Evolutionary conservation across 1,139 yeast genomes (phyloP), one percentile per base, ranked within the genome.

Genomic region (Nakaseomyces delphensis): DNA sequence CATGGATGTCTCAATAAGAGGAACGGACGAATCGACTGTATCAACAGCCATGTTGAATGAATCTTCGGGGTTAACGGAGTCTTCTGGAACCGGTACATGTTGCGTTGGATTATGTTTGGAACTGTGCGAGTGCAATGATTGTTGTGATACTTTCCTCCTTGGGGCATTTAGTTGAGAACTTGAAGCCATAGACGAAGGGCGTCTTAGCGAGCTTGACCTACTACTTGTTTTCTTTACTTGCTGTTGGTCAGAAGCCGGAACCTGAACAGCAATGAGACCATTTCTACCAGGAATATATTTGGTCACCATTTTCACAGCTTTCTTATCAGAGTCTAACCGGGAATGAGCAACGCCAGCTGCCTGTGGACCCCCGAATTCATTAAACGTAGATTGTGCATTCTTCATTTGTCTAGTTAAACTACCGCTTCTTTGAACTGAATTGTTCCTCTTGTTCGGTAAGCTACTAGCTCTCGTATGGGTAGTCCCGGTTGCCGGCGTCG

Each of bases 281-380:
- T 68, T 58, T 3, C 72, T 68, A 0, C 74, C 69, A 2, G 76
- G 76, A 24, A 72, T 62, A 53, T 71, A 72, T 47, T 65, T 70
- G 43, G 70, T 69, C 11, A 69, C 57, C 41, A 61, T 65, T 38
- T 52, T 32, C 29, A 38, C 36, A 39, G 25, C 39, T 40, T 44
- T 36, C 43, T 37, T n/a, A 18, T 14, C 29, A 14, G 39, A 28
- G 5, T 28, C 19, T 14, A 29, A 16, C 6, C 31, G 15, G n/a
- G 25, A 4, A 15, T 33, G 36, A 23, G 47, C 24, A 28, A 45
- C 45, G 3, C 48, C 45, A 14, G 49, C 43, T 10, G 50, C 47
- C 39, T 54, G 58, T 1, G 44, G 45, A 1, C 60, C 61, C 15
- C 60, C 62, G 44, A 58, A 58, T 16, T 47, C 57, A n/a, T 49